These are phyloP conservation scores for Termitomyces sp. DNA, from an alignment of 1,284 basidiomycete genomes.

Conservation along the genomic window DNA sequence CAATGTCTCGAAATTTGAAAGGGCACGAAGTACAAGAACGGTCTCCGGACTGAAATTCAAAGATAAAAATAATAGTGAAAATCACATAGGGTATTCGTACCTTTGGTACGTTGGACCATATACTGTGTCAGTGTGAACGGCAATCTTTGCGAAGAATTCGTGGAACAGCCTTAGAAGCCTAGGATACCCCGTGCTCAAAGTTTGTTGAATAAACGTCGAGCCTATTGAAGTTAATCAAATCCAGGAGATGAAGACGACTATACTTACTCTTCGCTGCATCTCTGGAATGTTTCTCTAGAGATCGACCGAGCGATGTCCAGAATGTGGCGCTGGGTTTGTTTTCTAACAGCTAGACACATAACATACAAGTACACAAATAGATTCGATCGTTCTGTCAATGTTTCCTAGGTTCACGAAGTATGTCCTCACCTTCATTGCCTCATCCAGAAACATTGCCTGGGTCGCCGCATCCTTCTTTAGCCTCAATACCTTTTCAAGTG, in stretches of 20 bases:
- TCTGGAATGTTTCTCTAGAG: conserved; percentile 75
- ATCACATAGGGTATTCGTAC: conserved; percentile 32
- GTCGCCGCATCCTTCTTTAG: conserved; percentile 81
- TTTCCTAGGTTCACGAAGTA: neutral
- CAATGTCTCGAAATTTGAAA: conserved; percentile 76
- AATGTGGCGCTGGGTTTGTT: conserved; percentile 88
- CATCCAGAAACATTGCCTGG: conserved; percentile 81
- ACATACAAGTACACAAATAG: neutral
- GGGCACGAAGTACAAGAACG: conserved; percentile 76
- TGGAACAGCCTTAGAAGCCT: conserved; percentile 86
- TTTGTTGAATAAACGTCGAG: conserved; percentile 83
- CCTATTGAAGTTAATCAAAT: conserved; percentile 34
- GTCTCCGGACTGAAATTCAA: conserved; percentile 72
- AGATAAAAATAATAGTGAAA: neutral
- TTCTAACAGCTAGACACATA: conserved; percentile 62
- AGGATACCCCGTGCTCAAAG: conserved; percentile 81
- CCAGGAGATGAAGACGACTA: neutral
- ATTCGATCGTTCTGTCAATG: neutral
- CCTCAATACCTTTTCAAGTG: conserved; percentile 87
- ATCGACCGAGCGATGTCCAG: conserved; percentile 80
- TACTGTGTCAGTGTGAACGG: conserved; percentile 89
- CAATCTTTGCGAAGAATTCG: conserved; percentile 92
- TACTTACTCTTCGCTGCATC: conserved; percentile 69
- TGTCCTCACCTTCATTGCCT: conserved; percentile 74
- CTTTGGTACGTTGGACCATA: conserved; percentile 83